Percentiles rank a stretch among this genome's conserved stretches.
phyloP scores from a whole-genome alignment of 805 yeast species.

The Vanderwaltozyma tropicalis region DNA sequence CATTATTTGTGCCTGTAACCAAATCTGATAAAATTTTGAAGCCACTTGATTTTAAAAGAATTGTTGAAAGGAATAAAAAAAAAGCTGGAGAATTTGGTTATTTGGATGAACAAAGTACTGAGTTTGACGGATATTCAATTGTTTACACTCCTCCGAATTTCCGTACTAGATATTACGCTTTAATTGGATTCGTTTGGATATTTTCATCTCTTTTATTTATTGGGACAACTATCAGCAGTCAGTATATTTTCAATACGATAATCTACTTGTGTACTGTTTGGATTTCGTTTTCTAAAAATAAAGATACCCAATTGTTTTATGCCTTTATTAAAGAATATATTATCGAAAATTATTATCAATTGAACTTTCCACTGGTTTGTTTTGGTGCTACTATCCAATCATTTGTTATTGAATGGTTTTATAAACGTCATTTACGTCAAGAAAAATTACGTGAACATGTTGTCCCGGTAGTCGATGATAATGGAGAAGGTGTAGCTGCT shows the following conservation, averaged over 20 bases:
- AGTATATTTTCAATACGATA: slow-evolving; percentile 10
- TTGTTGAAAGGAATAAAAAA: slow-evolving; percentile 28
- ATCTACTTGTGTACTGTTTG: slow-evolving; percentile 3
- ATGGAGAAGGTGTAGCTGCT: background rate
- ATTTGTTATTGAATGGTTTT: slow-evolving; percentile 10
- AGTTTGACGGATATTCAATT: slow-evolving; percentile 45
- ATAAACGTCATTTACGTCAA: slow-evolving; percentile 8
- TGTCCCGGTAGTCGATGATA: slow-evolving; percentile 7
- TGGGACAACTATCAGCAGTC: slow-evolving; percentile 11
- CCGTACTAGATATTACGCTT: slow-evolving; percentile 40
- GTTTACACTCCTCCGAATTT: slow-evolving; percentile 85
- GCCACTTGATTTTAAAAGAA: slow-evolving; percentile 21
- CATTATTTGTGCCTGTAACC: slow-evolving; percentile 74
- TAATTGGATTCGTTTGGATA: slow-evolving; percentile 35
- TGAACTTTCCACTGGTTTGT: slow-evolving; percentile 16
- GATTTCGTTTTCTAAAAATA: slow-evolving; percentile 8
- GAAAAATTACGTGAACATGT: slow-evolving; percentile 14
- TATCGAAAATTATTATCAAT: slow-evolving; percentile 4
- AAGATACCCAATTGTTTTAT: background rate
- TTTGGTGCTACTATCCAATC: slow-evolving; percentile 9
- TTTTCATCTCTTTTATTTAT: slow-evolving; percentile 32
- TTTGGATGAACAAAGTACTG: slow-evolving; percentile 33
- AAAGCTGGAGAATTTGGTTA: slow-evolving; percentile 36
- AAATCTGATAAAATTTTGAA: slow-evolving; percentile 56
- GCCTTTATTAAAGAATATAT: background rate